These are phyloP conservation scores for Aspergillus pseudoterreus DNA, from an alignment of 2,329 filamentous ascomycete genomes.

Conservation along the genomic window DNA sequence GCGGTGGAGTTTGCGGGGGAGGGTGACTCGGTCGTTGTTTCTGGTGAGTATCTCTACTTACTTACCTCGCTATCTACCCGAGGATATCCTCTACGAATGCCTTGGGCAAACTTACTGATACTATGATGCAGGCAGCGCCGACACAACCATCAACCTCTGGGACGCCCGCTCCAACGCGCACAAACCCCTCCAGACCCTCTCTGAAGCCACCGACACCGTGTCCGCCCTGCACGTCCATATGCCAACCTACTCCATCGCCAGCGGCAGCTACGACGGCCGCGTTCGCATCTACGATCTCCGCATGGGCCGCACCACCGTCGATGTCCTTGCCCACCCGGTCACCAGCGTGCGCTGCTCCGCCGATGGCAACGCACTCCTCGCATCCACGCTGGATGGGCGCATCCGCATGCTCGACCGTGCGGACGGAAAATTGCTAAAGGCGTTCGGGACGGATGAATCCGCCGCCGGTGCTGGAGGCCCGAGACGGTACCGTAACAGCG, in stretches of 20 bases:
- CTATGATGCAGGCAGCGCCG: constrained; percentile 36
- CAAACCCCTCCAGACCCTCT: constrained; percentile 42
- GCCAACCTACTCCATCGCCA: constrained; percentile 53
- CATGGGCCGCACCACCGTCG: constrained; percentile 66
- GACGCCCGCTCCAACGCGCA: constrained; percentile 38
- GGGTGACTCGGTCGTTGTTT: constrained; percentile 68
- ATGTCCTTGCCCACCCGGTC: constrained; percentile 66
- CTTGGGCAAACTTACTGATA: neutral
- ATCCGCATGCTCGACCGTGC: constrained; percentile 77
- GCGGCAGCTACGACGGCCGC: constrained; percentile 79
- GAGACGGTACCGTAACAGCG: constrained; percentile 56
- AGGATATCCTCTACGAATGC: too few species aligned
- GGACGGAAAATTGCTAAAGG: constrained; percentile 68
- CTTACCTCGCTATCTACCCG: neutral
- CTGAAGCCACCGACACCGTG: constrained; percentile 40
- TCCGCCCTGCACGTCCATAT: constrained; percentile 38
- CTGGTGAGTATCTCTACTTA: constrained; percentile 34
- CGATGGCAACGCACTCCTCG: constrained; percentile 71
- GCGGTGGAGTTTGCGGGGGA: constrained; percentile 74
- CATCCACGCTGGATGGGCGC: constrained; percentile 70
- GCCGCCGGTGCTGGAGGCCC: neutral
- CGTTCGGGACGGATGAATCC: constrained; percentile 53
- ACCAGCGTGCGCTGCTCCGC: constrained; percentile 69
- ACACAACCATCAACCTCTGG: constrained; percentile 43
- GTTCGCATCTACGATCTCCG: constrained; percentile 79